Conservation (phyloP, 164 flowering plant species). For the Nymphaea colorata region DNA sequence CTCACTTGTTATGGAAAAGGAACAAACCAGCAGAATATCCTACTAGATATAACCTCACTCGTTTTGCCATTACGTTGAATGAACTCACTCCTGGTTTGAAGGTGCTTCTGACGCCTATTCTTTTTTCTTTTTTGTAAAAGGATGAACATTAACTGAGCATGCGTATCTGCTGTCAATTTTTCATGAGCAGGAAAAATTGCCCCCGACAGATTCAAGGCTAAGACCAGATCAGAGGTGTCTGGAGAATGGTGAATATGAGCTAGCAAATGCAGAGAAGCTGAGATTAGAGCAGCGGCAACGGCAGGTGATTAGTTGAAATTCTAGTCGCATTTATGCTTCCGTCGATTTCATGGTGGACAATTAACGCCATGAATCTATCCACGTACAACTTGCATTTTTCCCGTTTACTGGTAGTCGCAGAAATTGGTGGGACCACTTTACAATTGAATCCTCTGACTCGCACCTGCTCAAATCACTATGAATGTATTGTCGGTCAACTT, state of each 20-base stretch:
- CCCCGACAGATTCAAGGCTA: slow-evolving; percentile 50
- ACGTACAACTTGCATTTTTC: not conserved
- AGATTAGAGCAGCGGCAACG: slow-evolving; percentile 44
- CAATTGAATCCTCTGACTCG: no score
- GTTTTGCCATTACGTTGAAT: slow-evolving; percentile 62
- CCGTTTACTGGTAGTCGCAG: not conserved
- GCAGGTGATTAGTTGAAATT: slow-evolving; percentile 16
- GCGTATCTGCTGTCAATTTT: slow-evolving; percentile 22
- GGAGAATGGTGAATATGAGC: slow-evolving; percentile 42
- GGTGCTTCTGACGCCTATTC: slow-evolving; percentile 26
- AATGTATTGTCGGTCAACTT: not conserved
- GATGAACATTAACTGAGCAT: slow-evolving; percentile 26
- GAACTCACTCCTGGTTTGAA: slow-evolving; percentile 65
- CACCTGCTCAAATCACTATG: not conserved
- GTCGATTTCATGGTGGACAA: not conserved
- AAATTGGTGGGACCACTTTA: no score
- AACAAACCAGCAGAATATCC: slow-evolving; percentile 43
- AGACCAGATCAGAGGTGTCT: slow-evolving; percentile 54
- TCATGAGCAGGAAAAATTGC: slow-evolving; percentile 32
- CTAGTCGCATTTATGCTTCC: not conserved
- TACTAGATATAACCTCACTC: slow-evolving; percentile 65
- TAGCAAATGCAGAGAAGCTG: slow-evolving; percentile 45
- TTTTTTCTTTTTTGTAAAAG: slow-evolving; percentile 4
- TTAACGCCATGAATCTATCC: not conserved
- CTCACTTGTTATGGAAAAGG: slow-evolving; percentile 56